Evolutionary conservation across 1,284 basidiomycete genomes (phyloP).

Genomic region (Butyriboletus appendiculatus): DNA sequence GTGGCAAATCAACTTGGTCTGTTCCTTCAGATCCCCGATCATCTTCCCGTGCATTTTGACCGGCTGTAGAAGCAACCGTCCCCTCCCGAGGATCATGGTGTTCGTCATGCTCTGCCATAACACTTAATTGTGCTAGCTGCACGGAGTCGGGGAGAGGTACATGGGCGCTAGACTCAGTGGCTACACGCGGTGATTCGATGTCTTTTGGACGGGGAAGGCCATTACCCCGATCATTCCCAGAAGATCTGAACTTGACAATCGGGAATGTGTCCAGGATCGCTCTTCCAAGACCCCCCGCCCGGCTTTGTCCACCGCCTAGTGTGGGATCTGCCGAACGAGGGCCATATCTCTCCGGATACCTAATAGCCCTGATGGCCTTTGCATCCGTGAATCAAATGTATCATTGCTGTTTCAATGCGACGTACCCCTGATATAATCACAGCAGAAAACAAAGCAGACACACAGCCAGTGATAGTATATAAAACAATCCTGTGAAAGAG

Average conservation of each 20-base stretch:
- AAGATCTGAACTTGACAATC: slow-evolving; percentile 77
- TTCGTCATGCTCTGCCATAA: not conserved
- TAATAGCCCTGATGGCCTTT: slow-evolving; percentile 78
- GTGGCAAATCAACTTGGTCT: slow-evolving; percentile 5
- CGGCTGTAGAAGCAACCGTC: not conserved
- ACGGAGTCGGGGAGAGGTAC: slow-evolving; percentile 9
- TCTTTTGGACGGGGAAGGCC: slow-evolving; percentile 31
- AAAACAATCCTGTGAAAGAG: slow-evolving; percentile 68
- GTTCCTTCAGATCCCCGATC: not conserved
- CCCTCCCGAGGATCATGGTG: not conserved
- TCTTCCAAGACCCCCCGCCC: slow-evolving; percentile 78
- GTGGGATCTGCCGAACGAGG: slow-evolving; percentile 54
- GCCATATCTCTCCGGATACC: slow-evolving; percentile 91
- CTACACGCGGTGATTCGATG: slow-evolving; percentile 28
- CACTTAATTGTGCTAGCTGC: slow-evolving; percentile 10
- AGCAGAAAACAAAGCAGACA: slow-evolving; percentile 78
- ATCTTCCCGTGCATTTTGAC: slow-evolving; percentile 2
- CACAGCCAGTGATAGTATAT: slow-evolving; percentile 84
- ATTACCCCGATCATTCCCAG: slow-evolving; percentile 12
- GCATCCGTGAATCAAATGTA: slow-evolving; percentile 6
- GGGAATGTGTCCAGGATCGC: slow-evolving; percentile 96
- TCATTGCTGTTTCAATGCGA: slow-evolving; percentile 10
- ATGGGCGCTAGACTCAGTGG: not conserved
- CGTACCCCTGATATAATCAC: slow-evolving; percentile 82
- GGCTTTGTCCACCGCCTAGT: slow-evolving; percentile 59